Evolutionary conservation across 768 basidiomycete species (phyloP), one percentile per base, ranked within the genome.

Genomic region (Tricholoma matsutake): DNA sequence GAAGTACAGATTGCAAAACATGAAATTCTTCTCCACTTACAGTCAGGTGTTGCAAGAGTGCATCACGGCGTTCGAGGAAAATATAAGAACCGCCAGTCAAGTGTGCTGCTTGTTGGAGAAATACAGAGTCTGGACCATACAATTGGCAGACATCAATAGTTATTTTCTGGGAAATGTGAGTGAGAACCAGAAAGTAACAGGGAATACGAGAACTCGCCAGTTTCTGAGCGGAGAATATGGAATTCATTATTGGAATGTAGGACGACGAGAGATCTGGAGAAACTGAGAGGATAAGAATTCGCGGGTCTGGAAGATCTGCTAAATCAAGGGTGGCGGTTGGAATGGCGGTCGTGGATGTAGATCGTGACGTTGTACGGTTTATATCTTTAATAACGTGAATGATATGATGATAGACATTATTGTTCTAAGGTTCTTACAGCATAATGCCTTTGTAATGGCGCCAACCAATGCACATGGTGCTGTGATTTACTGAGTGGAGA

Each of bases 211-310:
- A 49, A 56, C 88, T 66, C 64, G 92, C 96, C 65, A 94, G 81
- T 78, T 99, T 99, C 74, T 99, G 97, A 4, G 97, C 97, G 16
- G 96, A 95, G 76, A 99, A 99, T 54, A 98, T 98, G 57, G 95
- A 89, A 72, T 98, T 98, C 97, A 99, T 99, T 71, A 98, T 88
- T 25, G 96, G 93, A 54, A 98, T 96, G 74, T 99, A 99, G 9
- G 95, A 93, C 7, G 88, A 83, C 8, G 92, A 89, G 29, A 89
- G 81, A 75, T 96, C 92, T 14, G 93, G 92, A 10, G 96, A 96
- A 58, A 97, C 94, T 41, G 94, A 96, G 57, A 99, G 79, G 64
- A 98, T 91, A 70, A 75, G 73, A 47, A 78, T 77, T 54, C 74
- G 72, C 58, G 76, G 76, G 67, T 79, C 74, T 37, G 76, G 72